These are phyloP conservation scores for Starmerella vaccinii DNA, from an alignment of 805 yeast genomes.

Conservation along the genomic window DNA sequence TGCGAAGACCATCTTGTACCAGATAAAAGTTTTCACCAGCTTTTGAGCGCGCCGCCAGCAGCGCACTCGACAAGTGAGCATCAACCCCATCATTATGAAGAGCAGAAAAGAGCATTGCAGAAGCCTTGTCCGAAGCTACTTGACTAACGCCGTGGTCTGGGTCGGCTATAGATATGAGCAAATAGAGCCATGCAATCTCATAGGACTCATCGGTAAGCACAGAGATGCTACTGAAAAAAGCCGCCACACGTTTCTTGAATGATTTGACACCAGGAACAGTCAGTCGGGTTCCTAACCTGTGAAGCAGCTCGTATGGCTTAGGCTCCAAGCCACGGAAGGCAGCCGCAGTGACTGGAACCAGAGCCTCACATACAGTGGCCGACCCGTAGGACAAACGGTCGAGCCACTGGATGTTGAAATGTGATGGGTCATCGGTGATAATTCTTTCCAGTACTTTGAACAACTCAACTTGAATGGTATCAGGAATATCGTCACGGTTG, in stretches of 20 bases:
- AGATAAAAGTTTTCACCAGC: slow-evolving; percentile 3
- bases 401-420: slow-evolving; percentile 10
- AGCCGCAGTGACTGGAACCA: slow-evolving; percentile 10
- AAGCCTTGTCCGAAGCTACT: background rate
- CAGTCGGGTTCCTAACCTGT: slow-evolving; percentile 3
- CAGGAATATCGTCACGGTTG: slow-evolving; percentile 3
- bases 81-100: background rate
- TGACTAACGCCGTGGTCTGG: background rate
- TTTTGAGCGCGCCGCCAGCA: slow-evolving; percentile 2
- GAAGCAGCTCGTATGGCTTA: background rate
- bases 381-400: slow-evolving; percentile 10
- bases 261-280: slow-evolving; percentile 13
- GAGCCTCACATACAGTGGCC: slow-evolving; percentile 12
- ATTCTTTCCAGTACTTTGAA: slow-evolving; percentile 11
- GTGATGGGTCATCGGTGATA: background rate
- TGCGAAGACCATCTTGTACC: slow-evolving; percentile 1
- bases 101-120: background rate
- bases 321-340: background rate
- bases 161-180: slow-evolving; percentile 7
- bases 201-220: background rate
- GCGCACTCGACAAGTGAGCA: background rate
- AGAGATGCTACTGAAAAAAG: background rate
- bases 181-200: slow-evolving; percentile 6
- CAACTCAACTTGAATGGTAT: slow-evolving; percentile 11
- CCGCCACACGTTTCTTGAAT: slow-evolving; percentile 7